A percentile compares a stretch with the other conserved stretches of the same genome.
Evolutionary conservation across 2,329 filamentous ascomycete genomes (phyloP).

Genomic region (Microcyclospora pomicola): DNA sequence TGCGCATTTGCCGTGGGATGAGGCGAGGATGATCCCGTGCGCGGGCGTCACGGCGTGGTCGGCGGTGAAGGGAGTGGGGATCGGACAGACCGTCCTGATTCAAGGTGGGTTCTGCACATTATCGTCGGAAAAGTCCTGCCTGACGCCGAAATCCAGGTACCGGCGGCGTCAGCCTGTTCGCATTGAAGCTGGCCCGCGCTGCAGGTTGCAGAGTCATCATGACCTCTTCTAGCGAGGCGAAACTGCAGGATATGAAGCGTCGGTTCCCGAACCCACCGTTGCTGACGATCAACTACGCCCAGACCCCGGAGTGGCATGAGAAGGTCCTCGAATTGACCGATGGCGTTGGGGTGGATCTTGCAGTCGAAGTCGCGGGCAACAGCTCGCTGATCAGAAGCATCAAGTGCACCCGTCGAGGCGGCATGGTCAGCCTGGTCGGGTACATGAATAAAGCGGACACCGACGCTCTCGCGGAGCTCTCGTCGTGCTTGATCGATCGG

Average conservation of each 20-base stretch:
- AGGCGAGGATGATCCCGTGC: slow-evolving; percentile 28
- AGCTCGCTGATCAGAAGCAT: slow-evolving; percentile 28
- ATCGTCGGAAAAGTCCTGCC: background rate
- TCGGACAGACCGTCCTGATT: slow-evolving; percentile 31
- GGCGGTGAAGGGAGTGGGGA: slow-evolving; percentile 25
- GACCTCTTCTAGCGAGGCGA: slow-evolving; percentile 43
- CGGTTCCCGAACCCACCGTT: slow-evolving; percentile 34
- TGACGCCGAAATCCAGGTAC: slow-evolving; percentile 3
- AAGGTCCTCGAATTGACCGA: slow-evolving; percentile 34
- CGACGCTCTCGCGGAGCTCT: slow-evolving; percentile 1
- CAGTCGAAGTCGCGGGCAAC: slow-evolving; percentile 34
- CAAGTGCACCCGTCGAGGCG: slow-evolving; percentile 16
- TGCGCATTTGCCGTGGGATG: slow-evolving; percentile 23
- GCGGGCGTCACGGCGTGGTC: slow-evolving; percentile 35
- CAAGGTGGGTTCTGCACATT: slow-evolving; percentile 22
- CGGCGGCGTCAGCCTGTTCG: slow-evolving; percentile 16
- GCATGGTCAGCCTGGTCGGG: slow-evolving; percentile 5
- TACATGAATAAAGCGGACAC: slow-evolving; percentile 24
- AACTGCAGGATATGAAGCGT: slow-evolving; percentile 37
- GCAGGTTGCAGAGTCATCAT: slow-evolving; percentile 24
- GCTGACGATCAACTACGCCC: slow-evolving; percentile 46
- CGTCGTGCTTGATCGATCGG: slow-evolving; percentile 4
- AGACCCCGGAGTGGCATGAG: slow-evolving; percentile 41
- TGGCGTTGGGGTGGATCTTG: slow-evolving; percentile 28
- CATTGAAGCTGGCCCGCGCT: slow-evolving; percentile 16